Percentiles rank a stretch among this genome's conserved stretches.
phyloP scores from a whole-genome alignment of 352 stramenopile species.

The Globisporangium viniferum region DNA sequence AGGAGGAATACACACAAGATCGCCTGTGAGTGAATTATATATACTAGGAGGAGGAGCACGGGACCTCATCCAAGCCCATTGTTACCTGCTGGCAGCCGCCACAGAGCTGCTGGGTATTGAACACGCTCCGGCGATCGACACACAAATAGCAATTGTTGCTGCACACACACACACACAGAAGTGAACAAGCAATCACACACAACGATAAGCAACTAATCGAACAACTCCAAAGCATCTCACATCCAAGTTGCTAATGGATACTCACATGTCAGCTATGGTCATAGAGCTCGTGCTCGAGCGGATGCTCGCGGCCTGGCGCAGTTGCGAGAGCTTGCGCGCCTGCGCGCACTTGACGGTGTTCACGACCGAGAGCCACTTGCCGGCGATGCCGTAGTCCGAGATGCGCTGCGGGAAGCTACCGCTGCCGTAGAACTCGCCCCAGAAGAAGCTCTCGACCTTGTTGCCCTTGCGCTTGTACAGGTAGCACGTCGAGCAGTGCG shows the following conservation, averaged over 20 bases:
- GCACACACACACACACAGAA: constrained; percentile 14
- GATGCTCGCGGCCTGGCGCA: constrained; percentile 9
- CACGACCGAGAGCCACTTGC: constrained; percentile 33
- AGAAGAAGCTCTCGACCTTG: constrained; percentile 31
- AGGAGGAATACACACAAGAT: not conserved
- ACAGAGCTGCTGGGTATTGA: constrained; percentile 13
- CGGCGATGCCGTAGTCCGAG: constrained; percentile 30
- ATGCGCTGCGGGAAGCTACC: constrained; percentile 27
- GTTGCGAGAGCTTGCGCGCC: constrained; percentile 9
- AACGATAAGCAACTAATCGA: not conserved
- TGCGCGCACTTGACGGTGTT: constrained; percentile 26
- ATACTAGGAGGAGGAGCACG: not conserved
- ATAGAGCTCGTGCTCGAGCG: not conserved
- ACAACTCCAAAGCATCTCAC: not conserved
- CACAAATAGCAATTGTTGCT: constrained; percentile 16
- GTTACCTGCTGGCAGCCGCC: constrained; percentile 29
- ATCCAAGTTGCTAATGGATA: not conserved
- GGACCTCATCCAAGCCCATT: not conserved
- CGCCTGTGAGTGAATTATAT: not conserved
- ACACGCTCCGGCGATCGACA: not conserved
- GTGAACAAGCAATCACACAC: not conserved
- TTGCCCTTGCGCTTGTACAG: constrained; percentile 21
- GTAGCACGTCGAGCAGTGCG: constrained; percentile 30
- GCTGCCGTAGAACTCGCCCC: constrained; percentile 29
- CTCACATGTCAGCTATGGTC: not conserved